phyloP scores from a whole-genome alignment of 2,329 filamentous ascomycete species.

The Xylariaceae sp. region DNA sequence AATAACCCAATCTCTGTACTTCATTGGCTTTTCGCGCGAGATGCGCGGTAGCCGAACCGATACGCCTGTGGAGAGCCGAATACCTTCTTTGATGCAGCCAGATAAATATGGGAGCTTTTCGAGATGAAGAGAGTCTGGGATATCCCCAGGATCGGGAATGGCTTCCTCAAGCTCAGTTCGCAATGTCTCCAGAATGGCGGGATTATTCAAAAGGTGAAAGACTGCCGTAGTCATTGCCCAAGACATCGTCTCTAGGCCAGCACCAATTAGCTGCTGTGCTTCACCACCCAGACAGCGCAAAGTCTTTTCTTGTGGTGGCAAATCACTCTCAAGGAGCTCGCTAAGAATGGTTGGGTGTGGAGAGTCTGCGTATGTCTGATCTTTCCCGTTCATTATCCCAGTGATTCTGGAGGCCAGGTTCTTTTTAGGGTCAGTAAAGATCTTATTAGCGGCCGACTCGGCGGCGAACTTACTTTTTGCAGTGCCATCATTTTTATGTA shows the following conservation, averaged over 20 bases:
- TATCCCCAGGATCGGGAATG: slow-evolving; percentile 2
- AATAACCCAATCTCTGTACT: slow-evolving; percentile 7
- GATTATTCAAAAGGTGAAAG: slow-evolving; percentile 6
- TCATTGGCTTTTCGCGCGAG: slow-evolving; percentile 4
- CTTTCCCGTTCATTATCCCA: slow-evolving; percentile 3
- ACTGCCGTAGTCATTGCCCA: slow-evolving; percentile 10
- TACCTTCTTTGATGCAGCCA: slow-evolving; percentile 6
- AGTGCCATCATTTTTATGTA: slow-evolving; percentile 7
- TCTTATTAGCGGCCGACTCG: not conserved
- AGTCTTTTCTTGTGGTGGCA: slow-evolving; percentile 5
- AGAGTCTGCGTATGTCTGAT: not conserved
- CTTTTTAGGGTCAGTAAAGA: not conserved
- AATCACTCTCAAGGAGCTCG: slow-evolving; percentile 6
- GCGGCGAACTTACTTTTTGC: slow-evolving; percentile 1
- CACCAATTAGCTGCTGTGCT: slow-evolving; percentile 8
- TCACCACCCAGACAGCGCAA: slow-evolving; percentile 4
- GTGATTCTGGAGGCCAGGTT: slow-evolving; percentile 2
- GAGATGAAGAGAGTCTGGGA: slow-evolving; percentile 3
- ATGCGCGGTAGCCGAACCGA: slow-evolving; percentile 9
- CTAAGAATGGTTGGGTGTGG: slow-evolving; percentile 9
- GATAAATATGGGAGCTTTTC: slow-evolving; percentile 9
- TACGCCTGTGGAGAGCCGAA: slow-evolving; percentile 7
- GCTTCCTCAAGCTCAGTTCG: slow-evolving; percentile 5
- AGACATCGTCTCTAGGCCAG: slow-evolving; percentile 6
- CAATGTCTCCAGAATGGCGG: slow-evolving; percentile 3